phyloP scores from a whole-genome alignment of 176 grass and related monocot species.

The Zoysia japonica region DNA sequence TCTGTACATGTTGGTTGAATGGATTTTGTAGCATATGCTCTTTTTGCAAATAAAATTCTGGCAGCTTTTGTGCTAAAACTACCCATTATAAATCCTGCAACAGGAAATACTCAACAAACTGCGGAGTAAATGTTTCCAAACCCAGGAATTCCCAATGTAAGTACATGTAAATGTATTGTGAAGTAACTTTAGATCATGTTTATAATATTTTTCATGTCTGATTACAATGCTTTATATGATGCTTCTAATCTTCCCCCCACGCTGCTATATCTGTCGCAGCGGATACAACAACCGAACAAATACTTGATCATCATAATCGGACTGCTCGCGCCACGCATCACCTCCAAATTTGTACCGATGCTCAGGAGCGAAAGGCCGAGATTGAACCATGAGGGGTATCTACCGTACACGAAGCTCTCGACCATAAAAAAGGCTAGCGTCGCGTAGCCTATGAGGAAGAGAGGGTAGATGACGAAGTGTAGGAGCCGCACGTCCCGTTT shows the following conservation, averaged over 20 bases:
- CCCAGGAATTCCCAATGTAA: slow-evolving; percentile 1
- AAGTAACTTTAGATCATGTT: not conserved
- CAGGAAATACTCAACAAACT: slow-evolving; percentile 17
- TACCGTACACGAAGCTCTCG: not conserved
- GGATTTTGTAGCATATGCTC: slow-evolving; percentile 24
- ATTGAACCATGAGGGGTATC: not conserved
- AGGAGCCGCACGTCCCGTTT: not conserved
- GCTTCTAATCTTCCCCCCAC: too few relatives aligned
- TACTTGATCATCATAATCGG: not conserved
- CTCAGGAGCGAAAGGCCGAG: not conserved
- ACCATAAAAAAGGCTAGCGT: not conserved
- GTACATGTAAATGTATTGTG: not conserved
- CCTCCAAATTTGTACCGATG: not conserved
- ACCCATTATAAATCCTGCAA: not conserved
- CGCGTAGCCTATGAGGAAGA: too few relatives aligned
- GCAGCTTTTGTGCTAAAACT: slow-evolving; percentile 1
- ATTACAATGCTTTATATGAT: too few relatives aligned
- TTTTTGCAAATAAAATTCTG: slow-evolving; percentile 26
- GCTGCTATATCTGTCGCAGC: not conserved
- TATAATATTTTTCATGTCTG: not conserved
- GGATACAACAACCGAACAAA: not conserved
- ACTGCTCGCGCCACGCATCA: not conserved
- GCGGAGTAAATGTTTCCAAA: slow-evolving; percentile 11
- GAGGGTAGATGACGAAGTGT: not conserved
- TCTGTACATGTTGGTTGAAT: slow-evolving; percentile 18